phyloP scores from a whole-genome alignment of 75 land plant genomes.

The Pinus tabuliformis region DNA sequence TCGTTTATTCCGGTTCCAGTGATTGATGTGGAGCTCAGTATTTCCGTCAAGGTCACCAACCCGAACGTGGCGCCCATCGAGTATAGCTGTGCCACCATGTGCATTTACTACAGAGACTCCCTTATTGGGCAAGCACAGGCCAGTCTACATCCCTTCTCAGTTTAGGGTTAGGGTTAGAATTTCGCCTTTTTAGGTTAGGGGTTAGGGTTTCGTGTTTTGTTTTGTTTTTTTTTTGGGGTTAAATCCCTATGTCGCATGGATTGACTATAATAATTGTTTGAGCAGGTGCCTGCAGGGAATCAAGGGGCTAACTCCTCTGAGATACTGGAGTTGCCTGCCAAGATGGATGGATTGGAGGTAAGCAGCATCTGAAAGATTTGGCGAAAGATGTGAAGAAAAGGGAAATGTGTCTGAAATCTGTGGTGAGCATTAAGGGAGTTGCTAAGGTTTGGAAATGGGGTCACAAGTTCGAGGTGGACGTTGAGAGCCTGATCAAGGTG shows the following conservation, averaged over 20 bases:
- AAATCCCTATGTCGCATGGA: no score
- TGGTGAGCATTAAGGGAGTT: constrained; percentile 56
- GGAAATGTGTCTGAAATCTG: constrained; percentile 72
- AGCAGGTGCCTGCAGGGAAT: constrained; percentile 52
- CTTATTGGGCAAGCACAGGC: constrained; percentile 76
- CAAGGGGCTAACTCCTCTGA: constrained; percentile 50
- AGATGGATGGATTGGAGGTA: constrained; percentile 66
- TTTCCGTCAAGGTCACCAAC: constrained; percentile 77
- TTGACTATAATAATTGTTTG: no score
- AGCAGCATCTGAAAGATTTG: constrained; percentile 38
- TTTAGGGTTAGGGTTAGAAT: not conserved
- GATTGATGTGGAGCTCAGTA: constrained; percentile 66
- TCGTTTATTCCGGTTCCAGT: constrained; percentile 52
- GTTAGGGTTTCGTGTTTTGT: no score
- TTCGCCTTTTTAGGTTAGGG: not conserved
- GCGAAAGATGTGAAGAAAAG: constrained; percentile 53
- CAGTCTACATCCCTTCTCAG: not conserved
- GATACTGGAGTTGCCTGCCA: constrained; percentile 56
- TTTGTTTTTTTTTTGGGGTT: no score
- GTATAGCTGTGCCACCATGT: constrained; percentile 66
- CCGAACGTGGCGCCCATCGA: constrained; percentile 69
- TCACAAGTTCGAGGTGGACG: constrained; percentile 60
- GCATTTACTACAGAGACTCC: constrained; percentile 72
- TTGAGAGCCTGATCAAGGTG: constrained; percentile 71
- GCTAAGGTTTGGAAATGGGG: constrained; percentile 67